Percentiles rank a stretch among this genome's conserved stretches.
Conservation (phyloP, 208 protist species). For the Endotrypanum monterogeii region DNA sequence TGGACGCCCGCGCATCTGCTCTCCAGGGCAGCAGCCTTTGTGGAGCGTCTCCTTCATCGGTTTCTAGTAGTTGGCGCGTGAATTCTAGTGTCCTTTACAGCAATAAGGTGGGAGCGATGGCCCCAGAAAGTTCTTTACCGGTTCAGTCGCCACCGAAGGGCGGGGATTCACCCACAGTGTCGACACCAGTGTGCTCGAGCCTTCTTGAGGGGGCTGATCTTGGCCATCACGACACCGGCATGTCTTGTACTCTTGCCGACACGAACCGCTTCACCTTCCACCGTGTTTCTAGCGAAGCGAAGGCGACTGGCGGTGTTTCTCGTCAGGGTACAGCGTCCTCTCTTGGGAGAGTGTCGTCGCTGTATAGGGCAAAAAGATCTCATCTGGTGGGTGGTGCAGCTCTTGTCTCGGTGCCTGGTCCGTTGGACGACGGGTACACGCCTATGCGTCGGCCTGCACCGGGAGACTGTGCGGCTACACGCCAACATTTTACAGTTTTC, state of each 20-base stretch:
- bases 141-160: neutral
- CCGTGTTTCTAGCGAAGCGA: neutral
- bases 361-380: constrained; percentile 18
- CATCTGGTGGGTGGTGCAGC: constrained; percentile 36
- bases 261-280: neutral
- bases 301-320: neutral
- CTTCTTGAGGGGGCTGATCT: too few relatives aligned
- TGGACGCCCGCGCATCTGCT: neutral
- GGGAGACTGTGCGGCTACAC: constrained; percentile 17
- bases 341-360: neutral
- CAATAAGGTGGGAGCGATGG: too few relatives aligned
- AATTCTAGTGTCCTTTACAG: neutral
- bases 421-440: constrained; percentile 22
- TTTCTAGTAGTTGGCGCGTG: neutral
- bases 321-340: neutral
- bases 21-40: neutral
- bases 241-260: neutral
- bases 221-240: neutral
- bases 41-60: neutral
- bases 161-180: neutral
- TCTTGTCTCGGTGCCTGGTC: constrained; percentile 15
- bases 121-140: constrained; percentile 3
- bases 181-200: neutral
- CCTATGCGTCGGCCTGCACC: constrained; percentile 25
- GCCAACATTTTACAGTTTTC: constrained; percentile 36